A percentile compares a stretch with the other conserved stretches of the same genome.
These are phyloP conservation scores for Geotrichum fermentans DNA, from an alignment of 1,139 yeast species.

Conservation along the genomic window DNA sequence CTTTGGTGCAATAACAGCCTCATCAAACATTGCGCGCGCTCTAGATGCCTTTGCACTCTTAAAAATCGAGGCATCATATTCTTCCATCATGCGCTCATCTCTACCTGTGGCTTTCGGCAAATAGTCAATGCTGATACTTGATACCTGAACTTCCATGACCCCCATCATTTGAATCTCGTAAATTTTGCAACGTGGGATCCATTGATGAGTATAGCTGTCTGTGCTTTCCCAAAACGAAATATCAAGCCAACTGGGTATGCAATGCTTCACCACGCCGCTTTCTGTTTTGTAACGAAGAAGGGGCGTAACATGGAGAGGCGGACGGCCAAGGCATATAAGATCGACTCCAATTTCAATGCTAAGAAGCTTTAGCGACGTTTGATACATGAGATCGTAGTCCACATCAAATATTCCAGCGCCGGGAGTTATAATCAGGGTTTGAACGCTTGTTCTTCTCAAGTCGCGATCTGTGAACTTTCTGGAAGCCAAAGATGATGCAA, in stretches of 20 bases:
- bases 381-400: slow-evolving; percentile 67
- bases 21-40: slow-evolving; percentile 27
- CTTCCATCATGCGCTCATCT: slow-evolving; percentile 48
- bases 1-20: slow-evolving; percentile 21
- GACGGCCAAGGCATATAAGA: slow-evolving; percentile 79
- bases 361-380: slow-evolving; percentile 69
- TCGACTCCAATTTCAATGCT: slow-evolving; percentile 83
- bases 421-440: slow-evolving; percentile 80
- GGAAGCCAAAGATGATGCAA: slow-evolving; percentile 71
- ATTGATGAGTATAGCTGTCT: slow-evolving; percentile 48
- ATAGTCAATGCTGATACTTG: slow-evolving; percentile 57
- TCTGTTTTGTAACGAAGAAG: slow-evolving; percentile 65
- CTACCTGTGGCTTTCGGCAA: slow-evolving; percentile 31
- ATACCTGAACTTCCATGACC: slow-evolving; percentile 81
- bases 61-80: slow-evolving; percentile 49
- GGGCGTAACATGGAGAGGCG: slow-evolving; percentile 90
- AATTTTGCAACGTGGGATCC: slow-evolving; percentile 91
- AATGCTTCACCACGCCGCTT: slow-evolving; percentile 43
- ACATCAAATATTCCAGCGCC: slow-evolving; percentile 94
- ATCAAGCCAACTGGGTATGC: slow-evolving; percentile 93
- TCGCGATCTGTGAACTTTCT: slow-evolving; percentile 84
- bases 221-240: slow-evolving; percentile 73
- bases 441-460: slow-evolving; percentile 77
- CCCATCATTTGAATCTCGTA: slow-evolving; percentile 99
- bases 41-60: slow-evolving; percentile 26